These are phyloP conservation scores for Pezicula neosporulosa DNA, from an alignment of 2,329 filamentous ascomycete species.

Conservation along the genomic window DNA sequence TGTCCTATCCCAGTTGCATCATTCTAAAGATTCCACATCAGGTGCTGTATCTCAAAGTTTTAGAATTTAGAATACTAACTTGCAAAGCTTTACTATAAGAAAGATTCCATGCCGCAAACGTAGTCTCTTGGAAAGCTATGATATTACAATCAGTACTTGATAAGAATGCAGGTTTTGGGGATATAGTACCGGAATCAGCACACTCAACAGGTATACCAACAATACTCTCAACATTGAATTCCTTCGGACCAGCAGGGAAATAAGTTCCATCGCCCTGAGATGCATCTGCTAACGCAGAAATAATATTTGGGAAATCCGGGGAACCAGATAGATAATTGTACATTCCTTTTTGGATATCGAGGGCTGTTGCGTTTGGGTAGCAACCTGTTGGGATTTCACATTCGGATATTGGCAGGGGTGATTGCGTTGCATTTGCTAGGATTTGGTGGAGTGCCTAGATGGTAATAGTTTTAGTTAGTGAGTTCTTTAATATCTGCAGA, in stretches of 20 bases:
- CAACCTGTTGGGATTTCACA: constrained; percentile 4
- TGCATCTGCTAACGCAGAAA: not conserved
- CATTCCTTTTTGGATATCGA: constrained; percentile 5
- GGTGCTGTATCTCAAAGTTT: too few species aligned
- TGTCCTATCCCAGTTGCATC: too few species aligned
- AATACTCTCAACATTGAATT: not conserved
- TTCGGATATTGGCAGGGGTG: not conserved
- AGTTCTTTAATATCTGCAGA: too few species aligned
- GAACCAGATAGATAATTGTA: not conserved
- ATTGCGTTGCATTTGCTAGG: not conserved
- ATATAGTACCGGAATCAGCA: constrained; percentile 4
- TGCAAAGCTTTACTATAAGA: too few species aligned
- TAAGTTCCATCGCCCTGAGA: constrained; percentile 2
- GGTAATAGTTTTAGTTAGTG: too few species aligned
- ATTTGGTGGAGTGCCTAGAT: not conserved
- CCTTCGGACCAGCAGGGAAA: not conserved
- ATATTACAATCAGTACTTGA: too few species aligned
- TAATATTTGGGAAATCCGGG: constrained; percentile 5
- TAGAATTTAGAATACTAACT: too few species aligned
- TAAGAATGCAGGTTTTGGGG: too few species aligned
- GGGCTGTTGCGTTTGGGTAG: not conserved
- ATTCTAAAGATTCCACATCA: too few species aligned
- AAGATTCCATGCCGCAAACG: too few species aligned
- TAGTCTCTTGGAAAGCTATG: too few species aligned
- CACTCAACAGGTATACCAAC: constrained; percentile 4